Base-by-base conservation (phyloP, 495 filamentous ascomycete species). In the Annulohypoxylon moriforme region DNA sequence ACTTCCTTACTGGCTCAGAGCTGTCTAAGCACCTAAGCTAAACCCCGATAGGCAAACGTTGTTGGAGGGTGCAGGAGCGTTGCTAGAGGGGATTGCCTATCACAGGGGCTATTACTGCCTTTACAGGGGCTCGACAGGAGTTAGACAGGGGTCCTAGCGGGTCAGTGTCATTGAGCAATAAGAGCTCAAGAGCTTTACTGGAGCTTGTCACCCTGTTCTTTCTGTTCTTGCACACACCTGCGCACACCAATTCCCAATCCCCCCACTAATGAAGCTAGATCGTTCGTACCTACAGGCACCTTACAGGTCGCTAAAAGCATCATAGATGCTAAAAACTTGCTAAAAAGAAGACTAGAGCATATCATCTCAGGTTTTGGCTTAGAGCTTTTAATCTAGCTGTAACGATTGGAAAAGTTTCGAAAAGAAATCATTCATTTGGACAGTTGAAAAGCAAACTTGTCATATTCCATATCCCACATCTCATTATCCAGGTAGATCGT, bases 101-200 rank as follows among this genome's bases (percentile, higher is more conserved):
- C 57, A 62, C 71, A 69, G 20, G 57, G 61, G 46, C 47, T n/a
- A n/a, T n/a, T n/a, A n/a, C n/a, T n/a, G n/a, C n/a, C n/a, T 20
- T 13, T 9, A 72, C 64, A 68, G 64, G 64, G 65, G 56, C 20
- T 36, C 10, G 10, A 72, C 64, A 68, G 64, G 64, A 65, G 56
- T 27, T 44, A 10, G 8, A 40, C 64, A 67, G 59, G 59, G 69
- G 60, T 46, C 44, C 7, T 64, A 58, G 71, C 56, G 61, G 71
- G 71, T 69, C 66, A 20, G 34, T 68, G 24, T 73, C 64, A 73
- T 68, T 68, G 64, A 68, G 53, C 70, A 72, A 68, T 73, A 60
- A 61, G 38, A 73, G 55, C 55, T 65, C 44, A 61, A 9, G 50
- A 60, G 53, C 64, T 64, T 25, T 27, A 49, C 16, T 13, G 29